Percentiles rank a stretch among this genome's conserved stretches.
Evolutionary conservation across 176 grass and related monocot genomes (phyloP).

Genomic region (Oryza glaberrima): DNA sequence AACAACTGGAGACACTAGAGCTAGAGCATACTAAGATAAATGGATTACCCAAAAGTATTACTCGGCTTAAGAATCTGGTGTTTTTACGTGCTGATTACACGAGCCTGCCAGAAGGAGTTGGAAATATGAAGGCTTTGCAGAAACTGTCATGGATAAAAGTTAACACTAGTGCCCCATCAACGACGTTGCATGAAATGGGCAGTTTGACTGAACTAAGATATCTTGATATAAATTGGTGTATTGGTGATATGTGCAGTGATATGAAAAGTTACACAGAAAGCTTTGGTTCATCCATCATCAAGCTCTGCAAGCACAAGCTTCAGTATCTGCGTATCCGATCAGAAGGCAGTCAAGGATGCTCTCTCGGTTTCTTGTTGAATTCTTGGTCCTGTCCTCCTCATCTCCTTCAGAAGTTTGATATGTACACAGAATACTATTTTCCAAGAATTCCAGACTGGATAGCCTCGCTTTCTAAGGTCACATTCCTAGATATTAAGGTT

Average conservation of each 20-base stretch:
- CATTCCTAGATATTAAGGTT: not conserved
- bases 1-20: constrained; percentile 14
- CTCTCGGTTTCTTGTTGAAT: not conserved
- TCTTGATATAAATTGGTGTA: not conserved
- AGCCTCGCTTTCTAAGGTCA: not conserved
- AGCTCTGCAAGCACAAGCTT: not conserved
- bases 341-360: not conserved
- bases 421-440: not conserved
- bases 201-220: not conserved
- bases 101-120: not conserved
- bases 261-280: not conserved
- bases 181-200: not conserved
- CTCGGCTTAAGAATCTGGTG: not conserved
- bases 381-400: not conserved
- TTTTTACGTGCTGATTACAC: not conserved
- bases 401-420: not conserved
- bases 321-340: not conserved
- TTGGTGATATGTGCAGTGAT: not conserved
- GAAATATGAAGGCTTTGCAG: not conserved
- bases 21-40: not conserved
- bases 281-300: not conserved
- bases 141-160: not conserved
- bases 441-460: not conserved
- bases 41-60: not conserved
- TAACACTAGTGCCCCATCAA: not conserved